phyloP scores from a whole-genome alignment of 1,284 basidiomycete genomes.

The Bjerkandera adusta region DNA sequence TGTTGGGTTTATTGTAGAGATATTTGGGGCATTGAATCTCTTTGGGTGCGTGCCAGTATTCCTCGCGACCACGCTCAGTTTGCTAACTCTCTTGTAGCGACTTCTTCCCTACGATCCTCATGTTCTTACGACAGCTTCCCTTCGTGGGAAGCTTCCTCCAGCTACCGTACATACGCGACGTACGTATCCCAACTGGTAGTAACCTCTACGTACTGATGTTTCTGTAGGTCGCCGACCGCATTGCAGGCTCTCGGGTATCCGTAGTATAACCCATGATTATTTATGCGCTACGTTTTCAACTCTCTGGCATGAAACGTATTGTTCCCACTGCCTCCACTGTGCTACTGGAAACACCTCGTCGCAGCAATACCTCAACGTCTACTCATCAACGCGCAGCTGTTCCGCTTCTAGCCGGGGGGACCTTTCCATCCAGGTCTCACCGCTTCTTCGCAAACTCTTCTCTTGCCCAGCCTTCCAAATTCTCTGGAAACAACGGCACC shows the following conservation, averaged over 20 bases:
- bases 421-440: too few relatives aligned
- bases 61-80: neutral
- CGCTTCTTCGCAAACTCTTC: neutral
- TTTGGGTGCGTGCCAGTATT: conserved; percentile 83
- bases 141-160: conserved; percentile 87
- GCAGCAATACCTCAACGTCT: too few relatives aligned
- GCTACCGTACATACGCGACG: conserved; percentile 79
- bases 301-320: too few relatives aligned
- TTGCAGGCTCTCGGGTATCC: conserved; percentile 75
- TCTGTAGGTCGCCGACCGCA: conserved; percentile 63
- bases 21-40: conserved; percentile 94
- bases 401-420: too few relatives aligned
- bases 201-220: conserved; percentile 1
- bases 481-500: conserved; percentile 4
- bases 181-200: conserved; percentile 35
- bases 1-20: conserved; percentile 91
- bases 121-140: conserved; percentile 93
- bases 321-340: too few relatives aligned
- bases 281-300: too few relatives aligned
- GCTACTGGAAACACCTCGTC: too few relatives aligned
- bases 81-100: conserved; percentile 57
- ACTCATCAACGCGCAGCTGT: too few relatives aligned
- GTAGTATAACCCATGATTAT: too few relatives aligned
- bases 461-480: neutral
- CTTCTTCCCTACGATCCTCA: conserved; percentile 98